Percentiles rank a stretch among this genome's conserved stretches.
Evolutionary conservation across 208 protist species (phyloP).

Genomic region (Acanthamoeba sp.): DNA sequence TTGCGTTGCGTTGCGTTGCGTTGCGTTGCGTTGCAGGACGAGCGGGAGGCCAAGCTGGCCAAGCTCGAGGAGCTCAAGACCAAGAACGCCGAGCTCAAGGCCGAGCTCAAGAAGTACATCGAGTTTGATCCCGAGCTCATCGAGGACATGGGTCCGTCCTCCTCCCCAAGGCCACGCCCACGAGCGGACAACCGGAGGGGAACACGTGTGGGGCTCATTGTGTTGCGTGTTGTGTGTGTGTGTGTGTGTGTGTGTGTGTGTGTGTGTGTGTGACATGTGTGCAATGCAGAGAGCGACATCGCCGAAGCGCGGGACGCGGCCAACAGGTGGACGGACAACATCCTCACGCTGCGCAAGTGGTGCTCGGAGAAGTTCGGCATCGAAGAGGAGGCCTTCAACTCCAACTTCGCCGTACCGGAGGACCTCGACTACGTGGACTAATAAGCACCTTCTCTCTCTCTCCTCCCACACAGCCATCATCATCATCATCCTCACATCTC

Average conservation of each 20-base stretch:
- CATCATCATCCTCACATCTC: too few species aligned
- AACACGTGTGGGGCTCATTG: too few species aligned
- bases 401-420: slow-evolving; percentile 74
- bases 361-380: slow-evolving; percentile 81
- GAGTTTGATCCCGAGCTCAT: slow-evolving; percentile 50
- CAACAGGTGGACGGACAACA: slow-evolving; percentile 85
- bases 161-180: not conserved
- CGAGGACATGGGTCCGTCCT: slow-evolving; percentile 18
- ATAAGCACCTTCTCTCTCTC: too few species aligned
- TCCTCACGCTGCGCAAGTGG: slow-evolving; percentile 77
- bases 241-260: not conserved
- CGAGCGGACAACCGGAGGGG: not conserved
- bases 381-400: slow-evolving; percentile 74
- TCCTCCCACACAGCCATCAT: too few species aligned
- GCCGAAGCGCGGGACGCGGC: slow-evolving; percentile 72
- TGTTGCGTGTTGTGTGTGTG: too few species aligned
- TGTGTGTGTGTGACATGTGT: too few species aligned
- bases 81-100: not conserved
- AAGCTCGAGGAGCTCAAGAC: not conserved
- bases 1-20: too few species aligned
- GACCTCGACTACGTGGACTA: slow-evolving; percentile 83
- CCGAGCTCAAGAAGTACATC: not conserved
- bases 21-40: too few species aligned
- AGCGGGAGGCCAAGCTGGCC: not conserved
- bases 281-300: slow-evolving; percentile 57